phyloP scores from a whole-genome alignment of 257 asterid genomes.

The Ilex aquifolium region DNA sequence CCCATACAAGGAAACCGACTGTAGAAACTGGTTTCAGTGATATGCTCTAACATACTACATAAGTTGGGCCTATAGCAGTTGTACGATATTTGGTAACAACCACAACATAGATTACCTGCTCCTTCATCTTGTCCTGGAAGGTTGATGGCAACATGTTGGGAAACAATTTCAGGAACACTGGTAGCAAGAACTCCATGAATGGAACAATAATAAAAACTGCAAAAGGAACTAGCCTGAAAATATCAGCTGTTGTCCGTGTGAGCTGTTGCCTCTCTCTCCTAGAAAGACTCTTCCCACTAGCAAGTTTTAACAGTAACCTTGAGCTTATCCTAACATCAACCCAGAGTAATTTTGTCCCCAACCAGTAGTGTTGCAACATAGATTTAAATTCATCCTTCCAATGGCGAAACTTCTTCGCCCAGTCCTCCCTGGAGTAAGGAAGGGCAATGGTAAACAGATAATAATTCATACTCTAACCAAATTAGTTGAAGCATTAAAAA shows the following conservation, averaged over 20 bases:
- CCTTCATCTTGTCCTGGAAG: constrained; percentile 95
- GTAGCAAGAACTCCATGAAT: constrained; percentile 86
- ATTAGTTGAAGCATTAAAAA: no score
- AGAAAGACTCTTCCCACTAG: constrained; percentile 76
- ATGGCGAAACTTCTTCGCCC: constrained; percentile 72
- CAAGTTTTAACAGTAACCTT: constrained; percentile 71
- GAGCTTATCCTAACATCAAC: constrained; percentile 89
- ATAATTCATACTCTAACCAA: no score
- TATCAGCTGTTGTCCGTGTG: constrained; percentile 90
- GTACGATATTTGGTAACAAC: neutral
- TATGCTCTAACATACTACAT: no score
- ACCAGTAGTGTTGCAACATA: constrained; percentile 83
- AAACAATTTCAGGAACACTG: constrained; percentile 75
- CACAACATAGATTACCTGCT: constrained; percentile 48
- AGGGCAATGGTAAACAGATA: no score
- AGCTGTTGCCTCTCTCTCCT: constrained; percentile 93
- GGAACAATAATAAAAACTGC: constrained; percentile 86
- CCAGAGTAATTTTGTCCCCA: constrained; percentile 89
- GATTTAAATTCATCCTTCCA: constrained; percentile 79
- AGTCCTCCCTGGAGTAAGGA: constrained; percentile 56
- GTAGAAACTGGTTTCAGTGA: no score
- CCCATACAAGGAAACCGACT: no score
- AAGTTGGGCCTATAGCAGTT: no score
- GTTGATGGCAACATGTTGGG: constrained; percentile 94
- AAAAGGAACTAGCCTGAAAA: constrained; percentile 87